These are phyloP conservation scores for Paramicrosporidium saccamoebae DNA, from an alignment of 371 early-diverging fungal species.

Conservation along the genomic window DNA sequence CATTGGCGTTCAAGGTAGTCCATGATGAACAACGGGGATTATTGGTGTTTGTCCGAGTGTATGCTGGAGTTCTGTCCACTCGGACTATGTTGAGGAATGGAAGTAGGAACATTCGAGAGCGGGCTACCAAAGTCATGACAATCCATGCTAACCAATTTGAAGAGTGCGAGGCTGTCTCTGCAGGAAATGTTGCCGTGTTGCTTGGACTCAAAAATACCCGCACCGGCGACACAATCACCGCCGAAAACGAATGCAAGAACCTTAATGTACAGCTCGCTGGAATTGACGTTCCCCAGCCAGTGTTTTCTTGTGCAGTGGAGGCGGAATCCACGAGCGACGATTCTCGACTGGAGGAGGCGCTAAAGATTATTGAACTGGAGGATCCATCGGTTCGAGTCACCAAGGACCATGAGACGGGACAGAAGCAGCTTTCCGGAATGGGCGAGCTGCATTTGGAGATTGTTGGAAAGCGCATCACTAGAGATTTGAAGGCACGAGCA, in stretches of 20 bases:
- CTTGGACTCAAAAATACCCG: constrained; percentile 48
- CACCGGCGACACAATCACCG: constrained; percentile 31
- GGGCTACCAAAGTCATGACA: constrained; percentile 45
- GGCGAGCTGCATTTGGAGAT: constrained; percentile 86
- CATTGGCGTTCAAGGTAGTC: constrained; percentile 72
- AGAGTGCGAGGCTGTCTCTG: constrained; percentile 27
- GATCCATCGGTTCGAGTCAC: constrained; percentile 53
- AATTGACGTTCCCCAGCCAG: constrained; percentile 56
- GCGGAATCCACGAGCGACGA: constrained; percentile 38
- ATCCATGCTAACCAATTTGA: constrained; percentile 73
- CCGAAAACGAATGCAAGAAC: neutral
- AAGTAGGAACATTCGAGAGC: constrained; percentile 23
- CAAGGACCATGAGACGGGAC: constrained; percentile 51
- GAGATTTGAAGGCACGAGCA: constrained; percentile 38
- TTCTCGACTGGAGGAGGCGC: constrained; percentile 27
- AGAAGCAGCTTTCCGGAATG: constrained; percentile 70
- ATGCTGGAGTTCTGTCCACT: constrained; percentile 33
- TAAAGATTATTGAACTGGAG: constrained; percentile 35
- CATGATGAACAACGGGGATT: constrained; percentile 49
- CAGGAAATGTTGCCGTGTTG: constrained; percentile 68
- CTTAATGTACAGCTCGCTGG: constrained; percentile 13
- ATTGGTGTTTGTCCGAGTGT: constrained; percentile 71
- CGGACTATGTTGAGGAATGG: constrained; percentile 28
- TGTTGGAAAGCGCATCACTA: constrained; percentile 32
- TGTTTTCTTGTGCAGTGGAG: constrained; percentile 56